These are phyloP conservation scores for Ambrosiella cleistominuta DNA, from an alignment of 2,329 filamentous ascomycete species.

Conservation along the genomic window DNA sequence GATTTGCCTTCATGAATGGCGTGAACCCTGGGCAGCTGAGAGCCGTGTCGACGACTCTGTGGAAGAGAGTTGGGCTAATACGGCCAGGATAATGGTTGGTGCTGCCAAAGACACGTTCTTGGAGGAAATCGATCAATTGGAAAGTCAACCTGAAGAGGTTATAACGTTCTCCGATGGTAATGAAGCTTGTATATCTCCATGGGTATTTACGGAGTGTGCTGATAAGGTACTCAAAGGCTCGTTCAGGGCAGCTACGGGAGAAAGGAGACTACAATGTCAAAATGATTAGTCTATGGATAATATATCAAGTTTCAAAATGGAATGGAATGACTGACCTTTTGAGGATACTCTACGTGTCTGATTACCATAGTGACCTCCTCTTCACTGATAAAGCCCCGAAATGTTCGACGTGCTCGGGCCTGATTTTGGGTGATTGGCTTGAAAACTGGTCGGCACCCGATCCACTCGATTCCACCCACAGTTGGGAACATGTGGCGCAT, in stretches of 20 bases:
- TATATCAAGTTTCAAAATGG: background rate
- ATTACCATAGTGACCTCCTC: slow-evolving; percentile 48
- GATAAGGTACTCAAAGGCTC: slow-evolving; percentile 48
- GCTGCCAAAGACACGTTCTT: slow-evolving; percentile 23
- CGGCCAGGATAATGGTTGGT: slow-evolving; percentile 23
- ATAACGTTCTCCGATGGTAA: slow-evolving; percentile 40
- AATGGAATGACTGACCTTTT: slow-evolving; percentile 32
- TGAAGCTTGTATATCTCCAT: slow-evolving; percentile 38
- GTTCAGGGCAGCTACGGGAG: slow-evolving; percentile 42
- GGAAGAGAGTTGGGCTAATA: slow-evolving; percentile 34
- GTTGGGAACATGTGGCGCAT: slow-evolving; percentile 47
- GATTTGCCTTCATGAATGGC: slow-evolving; percentile 41
- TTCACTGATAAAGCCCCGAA: slow-evolving; percentile 41
- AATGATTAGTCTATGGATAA: slow-evolving; percentile 9
- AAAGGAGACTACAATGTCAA: slow-evolving; percentile 34
- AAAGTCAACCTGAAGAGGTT: slow-evolving; percentile 33
- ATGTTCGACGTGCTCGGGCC: slow-evolving; percentile 23
- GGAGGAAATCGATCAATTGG: slow-evolving; percentile 31
- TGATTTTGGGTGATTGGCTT: slow-evolving; percentile 18
- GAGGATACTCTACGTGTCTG: slow-evolving; percentile 44
- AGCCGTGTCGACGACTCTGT: slow-evolving; percentile 33
- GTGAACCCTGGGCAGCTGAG: slow-evolving; percentile 45
- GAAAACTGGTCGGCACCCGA: slow-evolving; percentile 25
- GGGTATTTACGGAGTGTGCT: slow-evolving; percentile 45
- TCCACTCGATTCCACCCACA: slow-evolving; percentile 38